A percentile compares a stretch with the other conserved stretches of the same genome.
Conservation (phyloP, 176 grass and related monocot genomes). For the Aegilops bicornis region DNA sequence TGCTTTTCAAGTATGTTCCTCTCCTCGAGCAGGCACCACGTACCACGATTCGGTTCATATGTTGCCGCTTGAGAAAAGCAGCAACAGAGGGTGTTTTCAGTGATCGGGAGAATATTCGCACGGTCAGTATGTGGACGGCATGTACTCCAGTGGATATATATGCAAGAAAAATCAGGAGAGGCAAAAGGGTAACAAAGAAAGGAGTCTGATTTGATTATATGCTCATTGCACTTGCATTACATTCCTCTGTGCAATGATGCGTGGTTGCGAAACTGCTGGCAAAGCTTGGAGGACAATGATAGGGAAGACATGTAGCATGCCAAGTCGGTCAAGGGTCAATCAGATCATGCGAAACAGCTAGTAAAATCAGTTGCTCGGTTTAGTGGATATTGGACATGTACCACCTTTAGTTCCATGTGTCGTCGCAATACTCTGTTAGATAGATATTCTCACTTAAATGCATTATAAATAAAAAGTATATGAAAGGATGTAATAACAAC, state of each 20-base stretch:
- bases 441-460: neutral
- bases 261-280: neutral
- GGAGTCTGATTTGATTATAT: neutral
- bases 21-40: neutral
- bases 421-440: neutral
- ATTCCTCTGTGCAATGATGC: neutral
- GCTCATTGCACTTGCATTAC: neutral
- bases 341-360: neutral
- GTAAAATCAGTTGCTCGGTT: neutral
- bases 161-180: no score
- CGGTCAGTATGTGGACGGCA: neutral
- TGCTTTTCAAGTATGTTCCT: conserved; percentile 10
- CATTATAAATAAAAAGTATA: neutral
- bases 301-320: conserved; percentile 10
- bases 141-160: neutral
- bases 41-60: neutral
- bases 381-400: neutral
- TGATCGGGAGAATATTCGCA: neutral
- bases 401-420: neutral
- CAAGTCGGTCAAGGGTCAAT: neutral
- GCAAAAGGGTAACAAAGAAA: neutral
- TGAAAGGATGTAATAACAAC: no score
- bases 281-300: neutral
- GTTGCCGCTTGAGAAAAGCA: no score
- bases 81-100: neutral